Percentiles rank a stretch among this genome's conserved stretches.
Evolutionary conservation across 169 alveolate genomes (phyloP).

Genomic region (Plasmodium inui): DNA sequence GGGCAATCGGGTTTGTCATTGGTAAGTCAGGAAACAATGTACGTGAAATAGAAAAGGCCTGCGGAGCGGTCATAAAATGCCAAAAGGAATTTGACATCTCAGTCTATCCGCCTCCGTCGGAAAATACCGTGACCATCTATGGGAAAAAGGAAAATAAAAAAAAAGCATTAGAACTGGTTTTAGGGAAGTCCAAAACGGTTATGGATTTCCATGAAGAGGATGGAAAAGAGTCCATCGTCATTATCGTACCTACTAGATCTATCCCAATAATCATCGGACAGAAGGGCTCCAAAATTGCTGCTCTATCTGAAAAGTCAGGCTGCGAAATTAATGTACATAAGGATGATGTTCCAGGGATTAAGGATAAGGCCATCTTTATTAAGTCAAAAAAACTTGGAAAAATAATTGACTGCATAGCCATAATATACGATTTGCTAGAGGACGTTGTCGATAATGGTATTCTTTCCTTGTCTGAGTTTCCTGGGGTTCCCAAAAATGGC

Average conservation of each 20-base stretch:
- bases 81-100: constrained; percentile 69
- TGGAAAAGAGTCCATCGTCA: constrained; percentile 68
- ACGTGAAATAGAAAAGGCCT: constrained; percentile 71
- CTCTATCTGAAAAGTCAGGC: constrained; percentile 43
- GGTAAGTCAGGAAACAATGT: constrained; percentile 72
- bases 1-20: constrained; percentile 67
- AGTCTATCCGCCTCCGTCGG: constrained; percentile 71
- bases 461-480: constrained; percentile 42
- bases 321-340: constrained; percentile 73
- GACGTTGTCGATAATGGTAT: constrained; percentile 68
- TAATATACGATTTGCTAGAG: constrained; percentile 51
- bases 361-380: constrained; percentile 69
- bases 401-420: constrained; percentile 64
- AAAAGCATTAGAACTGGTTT: constrained; percentile 65
- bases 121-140: constrained; percentile 43
- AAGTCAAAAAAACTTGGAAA: constrained; percentile 45
- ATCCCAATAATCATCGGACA: constrained; percentile 68
- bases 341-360: constrained; percentile 73
- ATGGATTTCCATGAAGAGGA: constrained; percentile 76
- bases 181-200: constrained; percentile 57
- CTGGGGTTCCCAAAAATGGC: constrained; percentile 54
- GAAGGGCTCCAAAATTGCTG: constrained; percentile 62
- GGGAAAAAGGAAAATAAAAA: constrained; percentile 73
- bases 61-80: constrained; percentile 67
- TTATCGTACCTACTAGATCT: constrained; percentile 70